Evolutionary conservation across 2,329 filamentous ascomycete genomes (phyloP).

Genomic region (Pseudogymnoascus sp.): DNA sequence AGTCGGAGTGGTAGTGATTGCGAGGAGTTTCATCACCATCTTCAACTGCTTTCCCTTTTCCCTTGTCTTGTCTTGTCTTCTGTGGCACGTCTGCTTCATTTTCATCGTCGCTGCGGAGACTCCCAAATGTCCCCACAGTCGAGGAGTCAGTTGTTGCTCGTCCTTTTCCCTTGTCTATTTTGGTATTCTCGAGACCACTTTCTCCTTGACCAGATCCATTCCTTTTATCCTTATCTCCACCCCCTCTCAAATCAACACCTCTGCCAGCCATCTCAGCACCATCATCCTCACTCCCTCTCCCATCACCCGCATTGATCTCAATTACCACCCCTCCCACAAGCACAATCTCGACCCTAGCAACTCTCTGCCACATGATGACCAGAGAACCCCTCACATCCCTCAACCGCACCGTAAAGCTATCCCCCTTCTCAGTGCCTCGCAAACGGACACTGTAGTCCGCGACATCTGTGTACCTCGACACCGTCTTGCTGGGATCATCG

Average conservation of each 20-base stretch:
- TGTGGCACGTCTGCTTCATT: background rate
- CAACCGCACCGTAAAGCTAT: background rate
- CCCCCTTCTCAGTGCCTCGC: background rate
- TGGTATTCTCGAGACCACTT: background rate
- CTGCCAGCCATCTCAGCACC: background rate
- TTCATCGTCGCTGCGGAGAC: background rate
- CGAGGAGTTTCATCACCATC: background rate
- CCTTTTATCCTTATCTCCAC: background rate
- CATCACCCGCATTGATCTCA: background rate
- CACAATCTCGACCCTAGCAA: background rate
- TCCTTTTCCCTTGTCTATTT: background rate
- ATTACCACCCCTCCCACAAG: background rate
- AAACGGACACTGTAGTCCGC: background rate
- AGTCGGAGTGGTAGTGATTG: background rate
- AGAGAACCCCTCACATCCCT: background rate
- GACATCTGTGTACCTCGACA: background rate
- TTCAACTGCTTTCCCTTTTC: background rate
- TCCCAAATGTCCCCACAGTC: background rate
- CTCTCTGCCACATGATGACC: background rate
- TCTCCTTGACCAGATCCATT: background rate
- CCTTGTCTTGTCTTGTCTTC: background rate
- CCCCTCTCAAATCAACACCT: background rate
- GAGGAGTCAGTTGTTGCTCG: background rate
- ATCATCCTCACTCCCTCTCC: background rate
- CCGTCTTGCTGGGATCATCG: background rate